Base-by-base conservation (phyloP, 768 basidiomycete genomes). In the Trametes cinnabarina region DNA sequence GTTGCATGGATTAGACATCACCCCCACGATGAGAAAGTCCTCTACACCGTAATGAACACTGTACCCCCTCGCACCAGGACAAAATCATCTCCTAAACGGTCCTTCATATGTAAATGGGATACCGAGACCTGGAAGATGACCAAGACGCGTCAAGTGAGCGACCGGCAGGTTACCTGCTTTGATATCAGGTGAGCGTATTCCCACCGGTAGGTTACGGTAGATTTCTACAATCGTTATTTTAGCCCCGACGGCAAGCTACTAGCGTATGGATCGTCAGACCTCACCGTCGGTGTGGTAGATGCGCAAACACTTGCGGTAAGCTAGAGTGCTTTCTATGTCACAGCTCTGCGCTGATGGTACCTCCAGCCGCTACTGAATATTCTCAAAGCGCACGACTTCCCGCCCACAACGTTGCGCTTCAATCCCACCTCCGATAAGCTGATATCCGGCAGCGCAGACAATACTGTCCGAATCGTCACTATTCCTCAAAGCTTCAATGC, bases 311-410 rank as follows among this genome's bases (percentile, higher is more conserved):
- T 98, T 22, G 79, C 82, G 53, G 97, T 98, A 70, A 66, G 87
- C 71, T 5, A 7, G 6, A 32, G 4, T 4, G 14, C 50, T 34
- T 32, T 8, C 23, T 14, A 40, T n/a, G n/a, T n/a, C n/a, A n/a
- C n/a, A n/a, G n/a, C n/a, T n/a, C n/a, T n/a, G n/a, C n/a, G n/a
- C n/a, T n/a, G n/a, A n/a, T n/a, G n/a, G n/a, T n/a, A n/a, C n/a
- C n/a, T n/a, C n/a, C n/a, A 98, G 95, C 95, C 94, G 1, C 70
- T 93, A 12, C 73, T 92, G 28, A 86, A 86, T 19, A 97, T 99
- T 60, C 77, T 98, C 57, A 92, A 91, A 72, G 91, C 97, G 0
- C 96, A 98, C 71, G 94, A 95, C 58, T 94, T 98, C 71, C 91
- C 97, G 4, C 84, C 92, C 5, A 98, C 97, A 1, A 85, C 90